These are phyloP conservation scores for Moesziomyces sp. DNA, from an alignment of 1,284 basidiomycete species.

Conservation along the genomic window DNA sequence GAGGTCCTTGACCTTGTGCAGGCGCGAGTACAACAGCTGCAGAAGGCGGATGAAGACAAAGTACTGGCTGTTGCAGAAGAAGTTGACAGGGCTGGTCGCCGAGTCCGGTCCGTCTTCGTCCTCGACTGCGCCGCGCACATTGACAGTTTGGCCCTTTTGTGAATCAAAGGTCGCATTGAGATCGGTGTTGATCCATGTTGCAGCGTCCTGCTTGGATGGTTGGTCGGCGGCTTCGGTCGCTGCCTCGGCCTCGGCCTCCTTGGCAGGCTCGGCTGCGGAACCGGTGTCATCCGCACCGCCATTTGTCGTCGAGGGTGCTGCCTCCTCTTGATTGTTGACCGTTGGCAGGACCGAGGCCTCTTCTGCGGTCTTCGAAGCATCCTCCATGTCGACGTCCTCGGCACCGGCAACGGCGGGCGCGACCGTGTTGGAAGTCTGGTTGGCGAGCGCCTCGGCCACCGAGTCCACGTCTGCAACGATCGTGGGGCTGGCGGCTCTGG, in stretches of 20 bases:
- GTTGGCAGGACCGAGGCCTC: background rate
- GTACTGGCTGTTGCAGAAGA: slow-evolving; percentile 92
- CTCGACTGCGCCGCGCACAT: slow-evolving; percentile 35
- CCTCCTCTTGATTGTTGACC: slow-evolving; percentile 3
- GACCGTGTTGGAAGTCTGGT: slow-evolving; percentile 44
- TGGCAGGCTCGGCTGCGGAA: slow-evolving; percentile 11
- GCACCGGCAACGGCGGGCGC: slow-evolving; percentile 26
- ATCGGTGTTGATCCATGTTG: slow-evolving; percentile 71
- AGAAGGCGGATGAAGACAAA: slow-evolving; percentile 85
- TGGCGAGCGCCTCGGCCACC: slow-evolving; percentile 42
- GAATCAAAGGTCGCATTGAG: slow-evolving; percentile 58
- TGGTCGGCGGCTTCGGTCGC: slow-evolving; percentile 25
- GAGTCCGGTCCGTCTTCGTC: slow-evolving; percentile 21
- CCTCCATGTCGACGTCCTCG: slow-evolving; percentile 54
- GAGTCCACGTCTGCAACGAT: slow-evolving; percentile 46
- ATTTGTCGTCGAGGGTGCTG: slow-evolving; percentile 1
- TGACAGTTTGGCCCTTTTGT: slow-evolving; percentile 40
- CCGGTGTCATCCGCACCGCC: slow-evolving; percentile 9
- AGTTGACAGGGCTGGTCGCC: slow-evolving; percentile 70
- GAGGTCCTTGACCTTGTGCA: slow-evolving; percentile 79
- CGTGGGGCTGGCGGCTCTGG: slow-evolving; percentile 38
- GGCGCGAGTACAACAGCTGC: slow-evolving; percentile 86
- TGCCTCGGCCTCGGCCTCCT: slow-evolving; percentile 14
- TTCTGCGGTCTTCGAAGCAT: slow-evolving; percentile 23
- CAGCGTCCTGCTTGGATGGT: slow-evolving; percentile 54